These are phyloP conservation scores for Saccharomycopsis crataegensis DNA, from an alignment of 1,139 yeast species.

Conservation along the genomic window DNA sequence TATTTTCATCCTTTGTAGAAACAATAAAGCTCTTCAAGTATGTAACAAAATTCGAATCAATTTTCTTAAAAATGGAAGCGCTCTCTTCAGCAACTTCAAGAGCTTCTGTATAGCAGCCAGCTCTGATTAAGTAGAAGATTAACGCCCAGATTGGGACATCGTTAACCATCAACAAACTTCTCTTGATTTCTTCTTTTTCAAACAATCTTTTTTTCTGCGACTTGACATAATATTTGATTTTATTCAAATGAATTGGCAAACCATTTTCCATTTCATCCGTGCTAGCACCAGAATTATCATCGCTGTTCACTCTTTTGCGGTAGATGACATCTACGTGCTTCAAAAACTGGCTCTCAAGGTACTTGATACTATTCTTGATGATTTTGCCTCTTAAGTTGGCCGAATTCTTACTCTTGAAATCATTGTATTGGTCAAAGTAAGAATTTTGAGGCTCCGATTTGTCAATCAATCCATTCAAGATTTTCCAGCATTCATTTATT, in stretches of 20 bases:
- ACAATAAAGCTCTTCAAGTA: conserved; percentile 70
- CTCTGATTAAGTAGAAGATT: conserved; percentile 72
- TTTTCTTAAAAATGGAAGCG: conserved; percentile 60
- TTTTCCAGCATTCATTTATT: conserved; percentile 57
- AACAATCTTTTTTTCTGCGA: conserved; percentile 34
- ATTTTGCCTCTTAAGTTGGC: conserved; percentile 41
- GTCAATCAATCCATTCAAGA: conserved; percentile 31
- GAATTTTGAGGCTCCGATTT: conserved; percentile 27
- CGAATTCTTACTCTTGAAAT: conserved; percentile 28
- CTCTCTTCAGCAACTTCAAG: conserved; percentile 47
- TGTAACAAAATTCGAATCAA: conserved; percentile 78
- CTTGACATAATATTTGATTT: conserved; percentile 60
- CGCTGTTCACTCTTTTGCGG: conserved; percentile 36
- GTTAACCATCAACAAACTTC: conserved; percentile 56
- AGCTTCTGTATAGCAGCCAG: conserved; percentile 78
- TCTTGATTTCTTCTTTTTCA: conserved; percentile 42
- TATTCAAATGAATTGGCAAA: conserved; percentile 64
- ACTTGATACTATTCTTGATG: conserved; percentile 48
- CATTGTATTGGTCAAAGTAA: conserved; percentile 28
- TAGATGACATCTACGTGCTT: conserved; percentile 69
- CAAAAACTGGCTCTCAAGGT: conserved; percentile 70
- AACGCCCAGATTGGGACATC: conserved; percentile 92
- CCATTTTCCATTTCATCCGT: conserved; percentile 27
- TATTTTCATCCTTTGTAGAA: conserved; percentile 26
- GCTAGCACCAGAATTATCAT: conserved; percentile 42